phyloP scores from a whole-genome alignment of 2,329 filamentous ascomycete species.

The Pseudonectria buxi region DNA sequence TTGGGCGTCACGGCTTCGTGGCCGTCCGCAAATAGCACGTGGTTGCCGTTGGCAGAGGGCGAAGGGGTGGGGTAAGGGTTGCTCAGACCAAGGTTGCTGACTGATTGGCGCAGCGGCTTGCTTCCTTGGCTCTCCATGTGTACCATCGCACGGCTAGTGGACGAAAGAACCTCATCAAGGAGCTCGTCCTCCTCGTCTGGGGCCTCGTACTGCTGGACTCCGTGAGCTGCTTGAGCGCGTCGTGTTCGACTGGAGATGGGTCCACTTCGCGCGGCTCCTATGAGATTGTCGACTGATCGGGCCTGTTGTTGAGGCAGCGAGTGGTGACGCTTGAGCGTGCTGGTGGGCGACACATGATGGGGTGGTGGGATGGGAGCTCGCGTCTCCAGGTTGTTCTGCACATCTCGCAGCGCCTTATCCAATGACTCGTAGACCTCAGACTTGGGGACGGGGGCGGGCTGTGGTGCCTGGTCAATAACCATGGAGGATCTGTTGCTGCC shows the following conservation, averaged over 20 bases:
- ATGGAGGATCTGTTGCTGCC: slow-evolving; percentile 79
- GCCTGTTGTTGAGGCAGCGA: slow-evolving; percentile 57
- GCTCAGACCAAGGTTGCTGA: slow-evolving; percentile 53
- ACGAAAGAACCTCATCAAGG: slow-evolving; percentile 78
- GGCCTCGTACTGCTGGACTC: slow-evolving; percentile 81
- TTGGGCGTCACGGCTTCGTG: slow-evolving; percentile 58
- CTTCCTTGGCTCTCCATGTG: slow-evolving; percentile 50
- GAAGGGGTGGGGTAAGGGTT: slow-evolving; percentile 61
- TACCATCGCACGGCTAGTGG: slow-evolving; percentile 68
- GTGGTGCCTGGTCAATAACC: slow-evolving; percentile 57
- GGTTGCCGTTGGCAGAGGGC: slow-evolving; percentile 76
- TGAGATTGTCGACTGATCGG: slow-evolving; percentile 57
- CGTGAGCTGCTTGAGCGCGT: slow-evolving; percentile 65
- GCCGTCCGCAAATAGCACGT: slow-evolving; percentile 64
- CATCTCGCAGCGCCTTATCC: slow-evolving; percentile 51
- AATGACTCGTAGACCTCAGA: slow-evolving; percentile 53
- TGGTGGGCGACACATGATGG: slow-evolving; percentile 43
- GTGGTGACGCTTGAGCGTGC: slow-evolving; percentile 57
- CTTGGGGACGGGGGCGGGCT: slow-evolving; percentile 43
- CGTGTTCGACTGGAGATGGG: slow-evolving; percentile 76
- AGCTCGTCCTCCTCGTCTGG: slow-evolving; percentile 96
- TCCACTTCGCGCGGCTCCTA: slow-evolving; percentile 47
- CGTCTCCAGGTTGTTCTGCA: slow-evolving; percentile 43
- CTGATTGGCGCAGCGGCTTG: slow-evolving; percentile 51
- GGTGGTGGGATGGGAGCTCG: slow-evolving; percentile 45